Evolutionary conservation across 768 basidiomycete species (phyloP), one percentile per base, ranked within the genome.

Genomic region (Tulasnella sp.): DNA sequence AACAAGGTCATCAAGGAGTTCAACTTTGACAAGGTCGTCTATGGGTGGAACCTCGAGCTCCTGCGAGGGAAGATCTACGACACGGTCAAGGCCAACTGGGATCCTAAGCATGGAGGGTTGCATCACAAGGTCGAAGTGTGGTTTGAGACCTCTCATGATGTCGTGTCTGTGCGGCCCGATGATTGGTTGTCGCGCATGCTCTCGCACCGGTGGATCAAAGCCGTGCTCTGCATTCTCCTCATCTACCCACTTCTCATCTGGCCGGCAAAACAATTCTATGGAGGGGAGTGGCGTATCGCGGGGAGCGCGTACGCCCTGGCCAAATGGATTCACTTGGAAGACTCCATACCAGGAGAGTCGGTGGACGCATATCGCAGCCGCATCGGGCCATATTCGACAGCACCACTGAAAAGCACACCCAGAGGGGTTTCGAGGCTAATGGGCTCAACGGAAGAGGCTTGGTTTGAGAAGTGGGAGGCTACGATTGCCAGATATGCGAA

Each of bases 381-480:
- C 21, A n/a, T 29, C 7, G 46, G 21, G 5, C 15, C 34, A 38
- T 7, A 15, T 38, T 5, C 5, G 15, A 3, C 44, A 64, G 17
- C 31, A 53, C 22, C 7, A 22, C 53, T 69, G 22, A 63, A 62
- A 42, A 54, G 61, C 57, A 78, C 73, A 49, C 69, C 62, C 29
- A 55, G n/a, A 61, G 65, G 60, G 60, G 69, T 64, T 41, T 69
- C 49, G 73, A 72, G 61, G 71, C 72, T 65, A 63, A 65, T 80
- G 1, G 89, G 88, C 4, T 65, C 80, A 57, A 75, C 75, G 61
- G 90, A 91, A 69, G 84, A 81, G 7, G 79, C 83, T 61, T 92
- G 88, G 88, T 85, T 89, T 68, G 77, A 75, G 67, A 73, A 73
- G 54, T 91, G 89, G 87, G 85, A 90, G 65, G 74, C 73, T 22